Base-by-base conservation (phyloP, 2,329 filamentous ascomycete species). In the Penicillium glabrum region DNA sequence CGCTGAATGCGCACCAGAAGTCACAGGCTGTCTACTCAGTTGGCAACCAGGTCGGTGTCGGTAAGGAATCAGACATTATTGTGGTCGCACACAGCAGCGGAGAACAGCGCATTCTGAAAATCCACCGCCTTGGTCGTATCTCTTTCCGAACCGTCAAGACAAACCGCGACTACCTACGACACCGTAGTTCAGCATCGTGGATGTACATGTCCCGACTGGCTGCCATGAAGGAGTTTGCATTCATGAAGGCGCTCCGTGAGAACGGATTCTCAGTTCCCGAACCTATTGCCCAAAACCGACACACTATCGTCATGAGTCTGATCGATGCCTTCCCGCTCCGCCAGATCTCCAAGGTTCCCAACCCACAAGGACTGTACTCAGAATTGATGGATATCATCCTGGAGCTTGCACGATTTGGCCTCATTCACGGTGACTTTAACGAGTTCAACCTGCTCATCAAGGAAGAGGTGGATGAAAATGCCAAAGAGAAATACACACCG, bases 341-440 rank as follows among this genome's bases (percentile, higher is more conserved):
- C 41, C 93, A 97, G 74, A 91, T 99, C 59, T 85, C 91, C 11
- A 83, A 83, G 26, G 88, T 99, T 2, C 89, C 91, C 31, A 85
- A 97, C 64, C 91, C 93, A 0, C 90, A 91, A 3, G 79, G 79
- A n/a, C 82, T 99, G 6, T 99, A 99, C 72, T 88, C 87, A n/a
- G 91, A 98, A 59, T 80, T 99, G 33, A 96, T 99, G 69, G 83
- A 86, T 43, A 84, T 97, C 66, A 91, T 99, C 54, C 80, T 99
- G 44, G 85, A 87, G 27, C 82, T 99, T 41, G 93, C 95, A 6
- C 86, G 86, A 60, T 87, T 93, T 65, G 95, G 95, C 7, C 80
- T 99, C 47, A 99, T 99, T 60, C 95, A 99, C 72, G 95, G 95
- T 60, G 95, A 99, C 73, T 99, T 96, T 80, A 99, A 99, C 79